Percentiles rank a stretch among this genome's conserved stretches.
Conservation (phyloP, 140 eudicot genomes). For the Oenanthe javanica region DNA sequence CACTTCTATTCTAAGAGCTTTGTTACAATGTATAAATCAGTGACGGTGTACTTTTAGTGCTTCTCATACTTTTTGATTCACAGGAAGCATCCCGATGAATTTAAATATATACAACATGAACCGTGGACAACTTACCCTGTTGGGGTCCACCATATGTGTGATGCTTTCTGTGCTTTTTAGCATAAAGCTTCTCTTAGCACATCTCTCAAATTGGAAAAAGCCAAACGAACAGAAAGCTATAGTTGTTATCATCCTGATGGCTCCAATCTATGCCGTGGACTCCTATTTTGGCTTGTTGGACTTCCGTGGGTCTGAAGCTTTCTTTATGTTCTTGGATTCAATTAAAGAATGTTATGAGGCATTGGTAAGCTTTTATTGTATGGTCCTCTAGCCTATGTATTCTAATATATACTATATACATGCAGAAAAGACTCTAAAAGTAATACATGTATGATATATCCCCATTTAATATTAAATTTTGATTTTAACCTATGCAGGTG, state of each 20-base stretch:
- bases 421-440: not conserved
- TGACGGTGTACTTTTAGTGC: slow-evolving; percentile 15
- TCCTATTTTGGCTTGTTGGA: slow-evolving; percentile 73
- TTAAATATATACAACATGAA: slow-evolving; percentile 40
- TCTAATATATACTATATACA: not conserved
- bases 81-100: slow-evolving; percentile 12
- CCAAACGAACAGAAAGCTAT: slow-evolving; percentile 95
- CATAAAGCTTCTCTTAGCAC: slow-evolving; percentile 51
- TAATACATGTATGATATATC: not conserved
- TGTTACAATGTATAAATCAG: not conserved
- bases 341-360: slow-evolving; percentile 93
- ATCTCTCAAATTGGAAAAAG: slow-evolving; percentile 65
- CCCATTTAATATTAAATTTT: not conserved
- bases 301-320: slow-evolving; percentile 62
- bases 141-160: slow-evolving; percentile 54
- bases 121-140: slow-evolving; percentile 49
- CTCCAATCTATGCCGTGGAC: slow-evolving; percentile 73
- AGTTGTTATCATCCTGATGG: slow-evolving; percentile 65
- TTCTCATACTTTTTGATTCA: slow-evolving; percentile 11
- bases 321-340: slow-evolving; percentile 76
- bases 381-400: not conserved
- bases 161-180: slow-evolving; percentile 55
- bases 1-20: not conserved
- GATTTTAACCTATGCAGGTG: slow-evolving; percentile 44
- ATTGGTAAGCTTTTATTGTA: slow-evolving; percentile 37